Conservation (phyloP, 306 rosid genomes). For the Ziziphus jujuba region DNA sequence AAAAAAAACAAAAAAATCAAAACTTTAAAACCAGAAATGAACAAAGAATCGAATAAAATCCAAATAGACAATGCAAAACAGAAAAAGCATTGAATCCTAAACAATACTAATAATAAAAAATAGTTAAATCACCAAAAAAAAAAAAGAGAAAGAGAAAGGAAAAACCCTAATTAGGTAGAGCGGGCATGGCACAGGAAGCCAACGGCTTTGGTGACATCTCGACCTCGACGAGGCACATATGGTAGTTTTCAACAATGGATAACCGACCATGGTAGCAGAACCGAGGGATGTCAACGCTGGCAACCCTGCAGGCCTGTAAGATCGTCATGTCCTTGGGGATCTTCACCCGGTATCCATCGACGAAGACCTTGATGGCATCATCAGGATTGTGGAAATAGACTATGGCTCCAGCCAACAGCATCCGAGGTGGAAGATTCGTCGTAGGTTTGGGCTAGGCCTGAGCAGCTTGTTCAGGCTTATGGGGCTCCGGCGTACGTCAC, state of each 20-base stretch:
- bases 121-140: background rate
- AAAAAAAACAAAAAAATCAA: too few species aligned
- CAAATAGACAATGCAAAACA: too few species aligned
- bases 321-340: conserved; percentile 93
- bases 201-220: conserved; percentile 99
- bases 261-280: conserved; percentile 91
- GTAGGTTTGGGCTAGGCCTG: conserved; percentile 40
- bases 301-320: conserved; percentile 93
- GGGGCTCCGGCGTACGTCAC: conserved; percentile 72
- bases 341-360: conserved; percentile 89
- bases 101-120: background rate
- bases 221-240: conserved; percentile 99
- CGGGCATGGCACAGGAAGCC: conserved; percentile 99
- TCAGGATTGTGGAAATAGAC: conserved; percentile 75
- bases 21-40: too few species aligned
- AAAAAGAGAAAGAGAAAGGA: background rate
- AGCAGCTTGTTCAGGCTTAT: conserved; percentile 63
- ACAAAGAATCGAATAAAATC: too few species aligned
- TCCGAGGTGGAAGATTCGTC: conserved; percentile 52
- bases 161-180: conserved; percentile 71
- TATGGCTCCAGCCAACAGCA: conserved; percentile 74
- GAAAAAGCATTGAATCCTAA: too few species aligned
- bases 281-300: conserved; percentile 91
- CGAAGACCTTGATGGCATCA: conserved; percentile 89
- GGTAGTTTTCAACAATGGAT: conserved; percentile 92